These are phyloP conservation scores for Xylaria sp. DNA, from an alignment of 2,329 filamentous ascomycete genomes.

Conservation along the genomic window DNA sequence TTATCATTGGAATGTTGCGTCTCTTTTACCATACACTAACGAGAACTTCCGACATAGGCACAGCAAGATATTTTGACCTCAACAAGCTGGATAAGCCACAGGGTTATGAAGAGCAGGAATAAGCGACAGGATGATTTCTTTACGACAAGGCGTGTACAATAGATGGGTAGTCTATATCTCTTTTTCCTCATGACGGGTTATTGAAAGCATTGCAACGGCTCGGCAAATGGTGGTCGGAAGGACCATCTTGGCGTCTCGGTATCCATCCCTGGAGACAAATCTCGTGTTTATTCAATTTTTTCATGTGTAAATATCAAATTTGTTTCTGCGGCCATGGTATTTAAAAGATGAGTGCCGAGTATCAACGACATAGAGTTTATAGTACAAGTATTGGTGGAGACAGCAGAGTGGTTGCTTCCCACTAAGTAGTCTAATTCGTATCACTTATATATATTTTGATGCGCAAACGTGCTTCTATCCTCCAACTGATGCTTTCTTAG, in stretches of 20 bases:
- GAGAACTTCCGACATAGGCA: conserved; percentile 65
- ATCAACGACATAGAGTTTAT: conserved; percentile 33
- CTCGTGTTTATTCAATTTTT: conserved; percentile 40
- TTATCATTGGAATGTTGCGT: background rate
- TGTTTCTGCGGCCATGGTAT: conserved; percentile 24
- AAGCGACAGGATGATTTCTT: conserved; percentile 24
- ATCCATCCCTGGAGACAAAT: conserved; percentile 41
- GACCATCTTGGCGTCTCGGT: conserved; percentile 44
- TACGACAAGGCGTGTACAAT: conserved; percentile 35
- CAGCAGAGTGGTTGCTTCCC: background rate
- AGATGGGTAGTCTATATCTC: conserved; percentile 36
- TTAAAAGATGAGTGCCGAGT: conserved; percentile 33
- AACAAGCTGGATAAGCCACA: conserved; percentile 84
- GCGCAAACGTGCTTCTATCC: conserved; percentile 34
- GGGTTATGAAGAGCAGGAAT: conserved; percentile 77
- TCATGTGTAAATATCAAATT: conserved; percentile 42
- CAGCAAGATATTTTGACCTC: conserved; percentile 84
- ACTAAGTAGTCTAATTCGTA: background rate
- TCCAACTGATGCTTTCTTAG: conserved; percentile 78
- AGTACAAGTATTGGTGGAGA: conserved; percentile 35
- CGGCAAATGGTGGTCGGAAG: conserved; percentile 35
- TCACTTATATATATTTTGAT: background rate
- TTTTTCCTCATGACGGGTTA: conserved; percentile 41
- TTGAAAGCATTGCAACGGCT: conserved; percentile 36
- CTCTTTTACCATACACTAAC: conserved; percentile 15